A percentile compares a stretch with the other conserved stretches of the same genome.
These are phyloP conservation scores for Ramaria rubella DNA, from an alignment of 768 basidiomycete species.

Conservation along the genomic window DNA sequence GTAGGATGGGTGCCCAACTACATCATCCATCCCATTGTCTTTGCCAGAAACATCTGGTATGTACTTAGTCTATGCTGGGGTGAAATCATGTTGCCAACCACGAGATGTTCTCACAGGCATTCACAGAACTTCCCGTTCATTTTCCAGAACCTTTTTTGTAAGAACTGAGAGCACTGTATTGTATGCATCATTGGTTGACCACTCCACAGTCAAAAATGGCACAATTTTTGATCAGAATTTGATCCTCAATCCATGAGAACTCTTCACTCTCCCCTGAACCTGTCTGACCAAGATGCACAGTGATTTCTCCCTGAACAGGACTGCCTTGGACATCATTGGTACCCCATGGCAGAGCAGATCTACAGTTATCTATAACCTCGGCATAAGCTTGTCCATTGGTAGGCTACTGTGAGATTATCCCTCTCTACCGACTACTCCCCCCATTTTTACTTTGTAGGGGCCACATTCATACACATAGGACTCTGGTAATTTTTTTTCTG, in stretches of 20 bases:
- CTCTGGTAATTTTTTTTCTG: background rate
- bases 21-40: conserved; percentile 1
- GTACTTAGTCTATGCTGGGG: background rate
- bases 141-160: conserved; percentile 7
- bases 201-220: background rate
- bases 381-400: conserved; percentile 8
- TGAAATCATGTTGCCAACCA: background rate
- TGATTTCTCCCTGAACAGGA: conserved; percentile 5
- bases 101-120: conserved; percentile 4
- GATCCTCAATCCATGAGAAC: background rate
- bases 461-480: conserved; percentile 3
- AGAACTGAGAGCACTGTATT: background rate
- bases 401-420: background rate
- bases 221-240: conserved; percentile 4
- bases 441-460: background rate
- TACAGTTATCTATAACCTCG: conserved; percentile 5
- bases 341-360: conserved; percentile 5
- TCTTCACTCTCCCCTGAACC: background rate
- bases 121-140: conserved; percentile 8
- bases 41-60: conserved; percentile 5
- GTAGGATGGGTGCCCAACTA: conserved; percentile 7
- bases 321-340: conserved; percentile 3
- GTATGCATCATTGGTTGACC: background rate
- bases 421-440: background rate
- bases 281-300: no score